These are phyloP conservation scores for Fusarium sp. DNA, from an alignment of 2,329 filamentous ascomycete genomes.

Conservation along the genomic window DNA sequence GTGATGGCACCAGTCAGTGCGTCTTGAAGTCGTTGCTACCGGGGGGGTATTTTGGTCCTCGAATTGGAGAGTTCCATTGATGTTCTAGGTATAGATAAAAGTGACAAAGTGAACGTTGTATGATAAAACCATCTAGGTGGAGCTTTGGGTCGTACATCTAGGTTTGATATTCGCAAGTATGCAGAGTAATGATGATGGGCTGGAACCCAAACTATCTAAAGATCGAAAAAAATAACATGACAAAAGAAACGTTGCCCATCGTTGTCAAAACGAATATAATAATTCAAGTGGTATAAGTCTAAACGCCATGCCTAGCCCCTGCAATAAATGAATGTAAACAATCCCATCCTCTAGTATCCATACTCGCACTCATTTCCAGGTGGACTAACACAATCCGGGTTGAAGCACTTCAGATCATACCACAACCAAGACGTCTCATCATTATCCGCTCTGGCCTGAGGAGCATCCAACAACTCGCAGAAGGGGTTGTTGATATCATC, in stretches of 20 bases:
- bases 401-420: constrained; percentile 30
- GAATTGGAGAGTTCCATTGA: constrained; percentile 32
- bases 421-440: constrained; percentile 27
- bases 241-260: not conserved
- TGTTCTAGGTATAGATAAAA: not conserved
- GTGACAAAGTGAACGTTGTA: not conserved
- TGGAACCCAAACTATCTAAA: not conserved
- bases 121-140: not conserved
- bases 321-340: not conserved
- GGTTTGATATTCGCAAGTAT: not conserved
- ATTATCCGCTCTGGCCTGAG: constrained; percentile 7
- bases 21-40: constrained; percentile 34
- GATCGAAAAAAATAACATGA: not conserved
- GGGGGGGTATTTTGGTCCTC: constrained; percentile 48
- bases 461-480: constrained; percentile 18
- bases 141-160: not conserved
- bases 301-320: constrained; percentile 5
- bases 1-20: constrained; percentile 40
- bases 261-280: not conserved
- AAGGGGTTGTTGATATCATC: constrained; percentile 27
- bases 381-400: constrained; percentile 22
- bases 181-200: not conserved
- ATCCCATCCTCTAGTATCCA: not conserved
- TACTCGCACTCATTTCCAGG: constrained; percentile 19
- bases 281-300: constrained; percentile 5